phyloP scores from a whole-genome alignment of 352 stramenopile species.

The Pythium angustatum region DNA sequence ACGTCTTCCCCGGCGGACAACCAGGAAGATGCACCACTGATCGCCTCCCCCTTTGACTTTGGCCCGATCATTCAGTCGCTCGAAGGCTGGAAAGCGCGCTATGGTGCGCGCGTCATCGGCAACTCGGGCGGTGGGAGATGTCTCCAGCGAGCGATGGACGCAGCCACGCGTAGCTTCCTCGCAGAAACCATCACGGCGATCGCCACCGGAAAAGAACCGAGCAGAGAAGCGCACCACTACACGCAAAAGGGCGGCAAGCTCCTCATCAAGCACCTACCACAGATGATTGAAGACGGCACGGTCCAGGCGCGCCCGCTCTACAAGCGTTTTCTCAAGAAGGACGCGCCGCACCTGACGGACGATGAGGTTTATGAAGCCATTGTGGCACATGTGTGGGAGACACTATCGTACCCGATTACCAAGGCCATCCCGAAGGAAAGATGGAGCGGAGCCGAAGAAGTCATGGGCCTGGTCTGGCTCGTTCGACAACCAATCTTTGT shows the following conservation, averaged over 20 bases:
- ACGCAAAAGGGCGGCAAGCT: not conserved
- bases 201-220: not conserved
- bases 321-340: not conserved
- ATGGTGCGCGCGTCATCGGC: not conserved
- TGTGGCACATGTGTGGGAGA: not conserved
- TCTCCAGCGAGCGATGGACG: not conserved
- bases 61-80: not conserved
- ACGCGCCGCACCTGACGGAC: not conserved
- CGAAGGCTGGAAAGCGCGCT: not conserved
- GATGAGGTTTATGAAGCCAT: not conserved
- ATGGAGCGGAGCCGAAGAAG: slow-evolving; percentile 4
- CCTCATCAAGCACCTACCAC: not conserved
- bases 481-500: not conserved
- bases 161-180: not conserved
- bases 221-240: not conserved
- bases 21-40: not conserved
- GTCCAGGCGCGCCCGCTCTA: not conserved
- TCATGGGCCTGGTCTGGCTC: slow-evolving; percentile 1
- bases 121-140: not conserved
- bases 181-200: not conserved
- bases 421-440: not conserved
- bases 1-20: not conserved
- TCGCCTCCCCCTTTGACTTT: not conserved
- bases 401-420: not conserved
- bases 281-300: not conserved